A percentile compares a stretch with the other conserved stretches of the same genome.
Conservation (phyloP, 2,329 filamentous ascomycete species). For the Pseudogymnoascus sp. region DNA sequence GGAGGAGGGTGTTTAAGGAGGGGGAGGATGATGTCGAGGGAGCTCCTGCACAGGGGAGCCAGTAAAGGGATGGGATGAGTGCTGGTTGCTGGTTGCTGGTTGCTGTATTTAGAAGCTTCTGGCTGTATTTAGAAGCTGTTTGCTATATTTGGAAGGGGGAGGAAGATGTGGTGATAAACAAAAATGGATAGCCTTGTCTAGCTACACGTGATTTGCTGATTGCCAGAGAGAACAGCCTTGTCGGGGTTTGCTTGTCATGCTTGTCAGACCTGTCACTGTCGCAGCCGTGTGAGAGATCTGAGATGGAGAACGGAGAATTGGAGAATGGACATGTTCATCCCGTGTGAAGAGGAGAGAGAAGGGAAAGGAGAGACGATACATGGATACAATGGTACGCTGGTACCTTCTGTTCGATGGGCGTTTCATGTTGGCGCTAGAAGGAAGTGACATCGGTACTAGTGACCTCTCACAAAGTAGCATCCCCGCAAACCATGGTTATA, state of each 20-base stretch:
- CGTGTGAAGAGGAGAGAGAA: neutral
- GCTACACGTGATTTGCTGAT: neutral
- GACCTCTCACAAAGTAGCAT: neutral
- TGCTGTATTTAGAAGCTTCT: too few species aligned
- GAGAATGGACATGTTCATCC: too few species aligned
- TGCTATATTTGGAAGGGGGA: neutral
- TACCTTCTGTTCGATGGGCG: neutral
- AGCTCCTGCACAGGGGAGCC: neutral
- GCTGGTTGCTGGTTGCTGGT: too few species aligned
- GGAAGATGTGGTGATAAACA: neutral
- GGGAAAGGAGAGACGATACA: neutral
- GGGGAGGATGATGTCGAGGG: slow-evolving; percentile 53
- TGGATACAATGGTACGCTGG: neutral
- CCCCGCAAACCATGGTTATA: neutral
- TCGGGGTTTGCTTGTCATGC: neutral
- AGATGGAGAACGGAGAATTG: neutral
- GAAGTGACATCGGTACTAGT: neutral
- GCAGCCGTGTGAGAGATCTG: neutral
- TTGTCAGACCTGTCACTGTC: neutral
- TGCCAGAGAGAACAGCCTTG: neutral
- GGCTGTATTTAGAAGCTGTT: too few species aligned
- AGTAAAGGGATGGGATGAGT: neutral
- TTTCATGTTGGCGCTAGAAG: slow-evolving; percentile 1
- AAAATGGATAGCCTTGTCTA: neutral
- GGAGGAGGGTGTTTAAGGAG: slow-evolving; percentile 60